Conservation (phyloP, 306 rosid genomes). For the Corylus avellana region DNA sequence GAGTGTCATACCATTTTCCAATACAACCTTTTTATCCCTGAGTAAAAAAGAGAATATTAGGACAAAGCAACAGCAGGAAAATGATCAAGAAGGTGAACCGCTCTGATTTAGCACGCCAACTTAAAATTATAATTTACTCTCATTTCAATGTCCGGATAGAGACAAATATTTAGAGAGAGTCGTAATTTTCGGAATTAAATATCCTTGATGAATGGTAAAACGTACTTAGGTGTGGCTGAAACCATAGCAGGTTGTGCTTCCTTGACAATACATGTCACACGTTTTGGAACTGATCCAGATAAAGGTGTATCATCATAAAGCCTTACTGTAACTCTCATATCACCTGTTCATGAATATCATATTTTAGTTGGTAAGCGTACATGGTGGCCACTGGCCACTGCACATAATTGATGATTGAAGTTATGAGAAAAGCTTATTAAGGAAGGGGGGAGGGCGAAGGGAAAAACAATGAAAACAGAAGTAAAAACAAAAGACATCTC, state of each 20-base stretch:
- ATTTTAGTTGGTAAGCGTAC: constrained; percentile 23
- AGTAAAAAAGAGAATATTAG: constrained; percentile 20
- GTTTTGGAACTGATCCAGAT: constrained; percentile 87
- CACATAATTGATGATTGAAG: constrained; percentile 19
- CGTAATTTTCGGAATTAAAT: not conserved
- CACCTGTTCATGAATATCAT: constrained; percentile 52
- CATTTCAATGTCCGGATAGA: not conserved
- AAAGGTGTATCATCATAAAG: constrained; percentile 76
- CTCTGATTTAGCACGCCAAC: constrained; percentile 14
- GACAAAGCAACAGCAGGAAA: constrained; percentile 19
- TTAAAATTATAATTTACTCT: not conserved
- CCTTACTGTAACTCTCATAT: constrained; percentile 80
- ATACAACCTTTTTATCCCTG: constrained; percentile 74
- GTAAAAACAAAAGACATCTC: not conserved
- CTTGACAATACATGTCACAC: constrained; percentile 77
- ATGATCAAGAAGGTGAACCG: not conserved
- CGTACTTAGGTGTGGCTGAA: constrained; percentile 75
- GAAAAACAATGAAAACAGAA: constrained; percentile 1
- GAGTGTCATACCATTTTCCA: constrained; percentile 67
- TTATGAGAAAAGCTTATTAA: constrained; percentile 12
- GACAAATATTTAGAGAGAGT: not conserved
- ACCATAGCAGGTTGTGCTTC: constrained; percentile 57
- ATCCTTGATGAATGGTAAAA: not conserved
- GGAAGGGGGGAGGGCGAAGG: not conserved
- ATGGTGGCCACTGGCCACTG: not conserved